Evolutionary conservation across 225 moss, liverwort and hornwort species (phyloP), one percentile per base, ranked within the genome.

Genomic region (Lunularia cruciata): DNA sequence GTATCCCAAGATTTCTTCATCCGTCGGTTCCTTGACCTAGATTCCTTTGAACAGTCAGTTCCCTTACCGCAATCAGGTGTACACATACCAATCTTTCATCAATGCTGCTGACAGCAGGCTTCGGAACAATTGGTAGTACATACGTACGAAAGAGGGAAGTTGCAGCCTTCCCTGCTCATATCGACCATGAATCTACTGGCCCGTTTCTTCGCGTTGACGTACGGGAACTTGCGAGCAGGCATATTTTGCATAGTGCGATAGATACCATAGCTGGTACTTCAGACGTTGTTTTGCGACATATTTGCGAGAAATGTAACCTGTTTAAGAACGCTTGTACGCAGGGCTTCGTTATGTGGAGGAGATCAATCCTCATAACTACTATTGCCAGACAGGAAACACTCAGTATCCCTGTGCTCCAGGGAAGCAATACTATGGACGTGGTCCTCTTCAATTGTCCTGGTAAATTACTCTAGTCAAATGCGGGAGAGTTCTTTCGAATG

Each of bases 391-490:
- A 14, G n/a, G 68, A 26, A 53, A 68, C 27, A 55, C 62, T 54
- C 76, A 73, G 12, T 67, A 49, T 36, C 49, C 67, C 36, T 82
- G 76, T 38, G 84, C 70, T 14, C 0, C 56, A 4, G 81, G 78
- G n/a, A 52, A 85, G 33, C 12, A 46, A 4, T 82, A 81, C 71
- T 79, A 54, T 22, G 85, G 81, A 0, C 81, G 85, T 27, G 81
- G 81, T 27, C 81, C 85, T 3, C 30, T 81, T 13, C 81, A 85
- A 37, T 13, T 85, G 3, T n/a, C 70, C 68, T 81, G 69, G 84
- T 80, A 65, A 33, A n/a, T n/a, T n/a, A n/a, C n/a, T n/a, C n/a
- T n/a, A n/a, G n/a, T n/a, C n/a, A n/a, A n/a, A n/a, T n/a, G n/a
- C n/a, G n/a, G n/a, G n/a, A n/a, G n/a, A n/a, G n/a, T n/a, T n/a